Evolutionary conservation across 495 filamentous ascomycete species (phyloP).

Genomic region (Hypoxylon perforatum): DNA sequence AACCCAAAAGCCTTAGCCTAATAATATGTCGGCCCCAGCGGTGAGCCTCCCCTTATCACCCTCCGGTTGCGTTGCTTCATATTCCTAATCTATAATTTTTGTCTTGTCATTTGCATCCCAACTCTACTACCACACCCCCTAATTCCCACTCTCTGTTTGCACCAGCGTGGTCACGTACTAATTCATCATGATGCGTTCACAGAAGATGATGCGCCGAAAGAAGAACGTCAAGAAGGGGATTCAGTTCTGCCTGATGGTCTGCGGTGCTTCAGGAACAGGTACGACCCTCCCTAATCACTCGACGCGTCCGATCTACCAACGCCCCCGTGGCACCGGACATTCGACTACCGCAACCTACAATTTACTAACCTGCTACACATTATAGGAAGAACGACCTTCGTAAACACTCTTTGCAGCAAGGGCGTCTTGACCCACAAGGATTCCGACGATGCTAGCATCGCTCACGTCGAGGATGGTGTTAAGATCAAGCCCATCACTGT

Average conservation of each 20-base stretch:
- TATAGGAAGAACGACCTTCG: conserved; percentile 95
- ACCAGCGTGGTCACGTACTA: conserved; percentile 37
- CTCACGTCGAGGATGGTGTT: conserved; percentile 95
- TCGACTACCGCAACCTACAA: conserved; percentile 27
- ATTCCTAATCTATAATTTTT: conserved; percentile 4
- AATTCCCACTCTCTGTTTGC: conserved; percentile 22
- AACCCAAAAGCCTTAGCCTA: conserved; percentile 44
- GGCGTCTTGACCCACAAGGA: conserved; percentile 88
- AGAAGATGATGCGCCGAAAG: conserved; percentile 98
- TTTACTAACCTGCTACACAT: conserved; percentile 39
- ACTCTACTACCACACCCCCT: conserved; percentile 16
- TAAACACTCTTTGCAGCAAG: conserved; percentile 98
- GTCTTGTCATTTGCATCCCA: conserved; percentile 6
- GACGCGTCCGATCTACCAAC: conserved; percentile 23
- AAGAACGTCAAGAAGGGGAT: conserved; percentile 99
- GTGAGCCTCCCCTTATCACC: conserved; percentile 50
- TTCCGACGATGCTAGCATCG: conserved; percentile 84
- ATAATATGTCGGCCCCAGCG: conserved; percentile 54
- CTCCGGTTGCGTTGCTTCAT: conserved; percentile 35
- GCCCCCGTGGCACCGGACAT: background rate
- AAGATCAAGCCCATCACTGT: conserved; percentile 98
- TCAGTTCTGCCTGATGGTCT: conserved; percentile 99
- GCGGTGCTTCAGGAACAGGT: conserved; percentile 98
- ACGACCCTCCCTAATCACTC: conserved; percentile 51
- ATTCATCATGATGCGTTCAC: conserved; percentile 51